Base-by-base conservation (phyloP, 2,329 filamentous ascomycete species). In the Knoxdaviesia capensis region DNA sequence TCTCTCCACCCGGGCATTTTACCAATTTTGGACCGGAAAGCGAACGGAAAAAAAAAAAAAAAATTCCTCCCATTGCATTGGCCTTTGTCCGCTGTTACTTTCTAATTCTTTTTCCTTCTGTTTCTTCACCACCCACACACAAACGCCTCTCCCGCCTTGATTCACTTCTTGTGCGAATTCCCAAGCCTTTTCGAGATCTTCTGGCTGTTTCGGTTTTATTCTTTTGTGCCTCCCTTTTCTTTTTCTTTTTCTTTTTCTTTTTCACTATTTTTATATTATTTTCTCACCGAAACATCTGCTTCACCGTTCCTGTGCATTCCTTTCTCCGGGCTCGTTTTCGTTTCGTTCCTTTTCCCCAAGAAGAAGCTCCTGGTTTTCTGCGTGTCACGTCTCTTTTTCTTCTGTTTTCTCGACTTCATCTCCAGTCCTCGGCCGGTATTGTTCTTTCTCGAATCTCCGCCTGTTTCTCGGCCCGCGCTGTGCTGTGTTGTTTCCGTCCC, bases 181-280 rank as follows among this genome's bases (percentile, higher is more conserved):
- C 20, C 20, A 3, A 20, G 20, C 20, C 20, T 20, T 20, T 20
- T 20, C 20, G 20, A 20, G 20, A 20, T 20, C 3, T 29, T 41
- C 41, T 33, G 40, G 7, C 35, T 36, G 28, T 33, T 45, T 28
- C 7, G n/a, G 34, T 38, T 38, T 39, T 38, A 41, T 44, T 49
- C 50, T 48, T 44, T 50, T 48, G 40, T 41, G 42, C 47, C 43
- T 46, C 46, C 44, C 39, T 51, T 46, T 46, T 47, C 47, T 41
- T 47, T 41, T 44, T 32, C 40, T 44, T 38, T 9, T 41, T 36
- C n/a, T 40, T 40, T 31, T 9, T 30, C 9, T 28, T 40, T 40
- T 37, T 35, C 31, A 8, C 30, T 36, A 5, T 7, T 41, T 32
- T 39, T 28, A 20, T 10, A n/a, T 34, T 20, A 20, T 20, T 20